These are phyloP conservation scores for Penicillium desertorum DNA, from an alignment of 495 filamentous ascomycete genomes.

Conservation along the genomic window DNA sequence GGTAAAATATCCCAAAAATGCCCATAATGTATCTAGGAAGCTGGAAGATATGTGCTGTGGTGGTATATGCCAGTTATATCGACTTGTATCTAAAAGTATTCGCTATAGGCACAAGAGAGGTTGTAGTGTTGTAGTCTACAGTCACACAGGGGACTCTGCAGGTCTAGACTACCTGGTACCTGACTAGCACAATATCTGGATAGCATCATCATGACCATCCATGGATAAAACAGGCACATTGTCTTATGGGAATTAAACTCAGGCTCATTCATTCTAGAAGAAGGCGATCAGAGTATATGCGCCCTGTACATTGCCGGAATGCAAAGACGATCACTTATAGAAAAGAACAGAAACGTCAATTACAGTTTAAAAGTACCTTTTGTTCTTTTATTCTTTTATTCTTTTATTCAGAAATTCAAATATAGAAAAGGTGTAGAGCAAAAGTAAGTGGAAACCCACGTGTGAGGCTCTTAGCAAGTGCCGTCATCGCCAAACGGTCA, in stretches of 20 bases:
- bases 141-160: background rate
- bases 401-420: slow-evolving; percentile 3
- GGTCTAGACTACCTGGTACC: background rate
- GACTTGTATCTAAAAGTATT: background rate
- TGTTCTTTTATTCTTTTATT: background rate
- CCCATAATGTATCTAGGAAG: background rate
- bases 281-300: background rate
- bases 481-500: slow-evolving; percentile 29
- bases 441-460: slow-evolving; percentile 6
- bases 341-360: slow-evolving; percentile 1
- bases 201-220: background rate
- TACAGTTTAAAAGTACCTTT: background rate
- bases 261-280: background rate
- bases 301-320: slow-evolving; percentile 1
- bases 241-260: background rate
- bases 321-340: slow-evolving; percentile 11
- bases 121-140: background rate
- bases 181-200: background rate
- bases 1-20: background rate
- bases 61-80: background rate
- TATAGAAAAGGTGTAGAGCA: slow-evolving; percentile 2
- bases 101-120: background rate
- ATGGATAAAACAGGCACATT: background rate
- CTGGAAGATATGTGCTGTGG: background rate
- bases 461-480: slow-evolving; percentile 21